Conservation (phyloP, 208 protist genomes). For the Leishmania aethiopica region DNA sequence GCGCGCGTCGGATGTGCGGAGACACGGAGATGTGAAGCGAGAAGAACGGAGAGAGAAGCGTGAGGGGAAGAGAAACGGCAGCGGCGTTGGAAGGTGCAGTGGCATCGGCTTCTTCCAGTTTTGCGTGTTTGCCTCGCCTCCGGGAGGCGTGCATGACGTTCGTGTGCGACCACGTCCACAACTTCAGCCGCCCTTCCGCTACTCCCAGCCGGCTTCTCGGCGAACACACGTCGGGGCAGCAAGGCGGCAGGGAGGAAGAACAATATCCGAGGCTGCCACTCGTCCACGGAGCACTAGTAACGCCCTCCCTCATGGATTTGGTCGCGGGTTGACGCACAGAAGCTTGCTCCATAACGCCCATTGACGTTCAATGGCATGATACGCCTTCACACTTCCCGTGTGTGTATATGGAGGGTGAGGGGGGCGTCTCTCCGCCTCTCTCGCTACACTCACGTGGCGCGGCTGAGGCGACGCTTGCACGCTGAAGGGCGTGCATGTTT, state of each 20-base stretch:
- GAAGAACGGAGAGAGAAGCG: not conserved
- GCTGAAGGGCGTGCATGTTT: not conserved
- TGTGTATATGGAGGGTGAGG: not conserved
- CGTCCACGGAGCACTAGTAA: not conserved
- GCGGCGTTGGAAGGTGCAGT: no score
- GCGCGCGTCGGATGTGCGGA: not conserved
- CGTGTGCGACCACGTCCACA: not conserved
- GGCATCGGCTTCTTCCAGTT: no score
- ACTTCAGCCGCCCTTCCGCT: not conserved
- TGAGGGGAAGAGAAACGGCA: not conserved
- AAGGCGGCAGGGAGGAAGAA: not conserved
- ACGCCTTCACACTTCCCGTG: not conserved
- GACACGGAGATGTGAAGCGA: not conserved
- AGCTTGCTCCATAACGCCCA: not conserved
- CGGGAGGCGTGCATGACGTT: not conserved
- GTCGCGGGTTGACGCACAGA: not conserved
- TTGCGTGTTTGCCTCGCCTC: not conserved
- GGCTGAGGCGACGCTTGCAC: not conserved
- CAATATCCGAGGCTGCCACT: not conserved
- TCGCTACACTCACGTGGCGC: not conserved
- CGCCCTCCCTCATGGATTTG: not conserved
- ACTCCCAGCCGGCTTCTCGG: not conserved
- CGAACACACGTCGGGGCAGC: not conserved
- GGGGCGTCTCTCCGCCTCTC: not conserved
- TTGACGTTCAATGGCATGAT: not conserved